Evolutionary conservation across 352 stramenopile species (phyloP), one percentile per base, ranked within the genome.

Genomic region (Ophiocytium majus): DNA sequence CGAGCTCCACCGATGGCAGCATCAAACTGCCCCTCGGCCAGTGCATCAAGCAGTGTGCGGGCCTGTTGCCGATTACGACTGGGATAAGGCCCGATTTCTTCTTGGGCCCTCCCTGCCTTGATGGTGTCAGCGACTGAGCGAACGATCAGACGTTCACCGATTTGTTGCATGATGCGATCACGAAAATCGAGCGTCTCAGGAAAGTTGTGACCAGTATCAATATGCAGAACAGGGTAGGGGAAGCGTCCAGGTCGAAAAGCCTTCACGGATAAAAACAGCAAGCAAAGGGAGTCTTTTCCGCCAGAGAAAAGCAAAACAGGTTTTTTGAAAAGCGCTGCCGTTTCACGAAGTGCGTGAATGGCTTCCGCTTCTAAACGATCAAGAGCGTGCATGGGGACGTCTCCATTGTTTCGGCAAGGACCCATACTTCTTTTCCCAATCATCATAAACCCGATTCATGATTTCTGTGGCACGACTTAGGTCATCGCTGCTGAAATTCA

Each of bases 151-250:
- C 28, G 23, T 28, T 71, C 57, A 71, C 57, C 57, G 23, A 71
- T 23, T 71, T 71, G 57, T 28, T 71, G 23, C 28, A 28, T 28
- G 23, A 71, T 23, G 28, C 28, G 23, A 71, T 71, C 57, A 23
- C 57, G 23, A 28, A 23, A 71, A 71, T 23, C 28, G 28, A 71
- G 23, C 28, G 57, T 28, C 28, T 71, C 57, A 23, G 57, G 57
- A 28, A 71, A 71, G 28, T 71, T 71, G 28, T 71, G 57, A 23
- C 57, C 57, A 71, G 57, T 71, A 71, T 71, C 57, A 71, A 71
- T 28, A 71, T 71, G 57, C 28, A 71, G 19, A 23, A 71, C 23
- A 23, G 57, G 57, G 28, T 23, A 71, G 19, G 57, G 57, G 28
- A 71, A 71, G 23, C 28, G 23, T 23, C 57, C 57, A 23, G 57